phyloP scores from a whole-genome alignment of 176 grass and related monocot genomes.

The Panicum miliaceum region DNA sequence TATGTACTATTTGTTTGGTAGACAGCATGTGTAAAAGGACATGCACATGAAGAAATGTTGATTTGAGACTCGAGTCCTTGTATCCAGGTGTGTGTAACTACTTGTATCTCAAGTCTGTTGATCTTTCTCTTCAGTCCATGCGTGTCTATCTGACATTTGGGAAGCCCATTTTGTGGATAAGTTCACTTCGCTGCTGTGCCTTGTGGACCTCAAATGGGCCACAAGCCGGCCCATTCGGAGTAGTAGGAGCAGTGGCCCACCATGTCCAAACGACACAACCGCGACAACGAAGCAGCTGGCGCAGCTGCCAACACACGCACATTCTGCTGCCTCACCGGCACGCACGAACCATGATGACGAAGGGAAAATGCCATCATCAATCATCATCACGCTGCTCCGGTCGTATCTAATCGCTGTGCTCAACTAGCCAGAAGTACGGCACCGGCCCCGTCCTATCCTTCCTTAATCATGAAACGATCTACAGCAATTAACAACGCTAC shows the following conservation, averaged over 20 bases:
- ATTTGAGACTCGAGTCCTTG: not conserved
- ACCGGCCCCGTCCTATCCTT: not conserved
- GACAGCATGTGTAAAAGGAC: not conserved
- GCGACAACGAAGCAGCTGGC: too few relatives aligned
- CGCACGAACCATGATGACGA: conserved; percentile 6
- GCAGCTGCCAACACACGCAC: too few relatives aligned
- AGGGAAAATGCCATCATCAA: not conserved
- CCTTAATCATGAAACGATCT: conserved; percentile 19
- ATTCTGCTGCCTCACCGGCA: not conserved
- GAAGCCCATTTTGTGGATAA: too few relatives aligned
- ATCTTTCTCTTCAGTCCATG: too few relatives aligned
- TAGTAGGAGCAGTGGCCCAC: not conserved
- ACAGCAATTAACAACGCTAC: not conserved
- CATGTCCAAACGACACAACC: not conserved
- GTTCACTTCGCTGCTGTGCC: too few relatives aligned
- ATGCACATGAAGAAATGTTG: not conserved
- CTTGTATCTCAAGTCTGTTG: too few relatives aligned
- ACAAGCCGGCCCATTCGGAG: not conserved
- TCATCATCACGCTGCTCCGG: not conserved
- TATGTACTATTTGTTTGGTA: not conserved
- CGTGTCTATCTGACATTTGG: too few relatives aligned
- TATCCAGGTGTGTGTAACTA: not conserved
- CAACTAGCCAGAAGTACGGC: not conserved
- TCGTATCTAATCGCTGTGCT: not conserved
- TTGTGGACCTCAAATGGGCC: not conserved